Evolutionary conservation across 257 asterid genomes (phyloP), one percentile per base, ranked within the genome.

Genomic region (Solanum neorickii): DNA sequence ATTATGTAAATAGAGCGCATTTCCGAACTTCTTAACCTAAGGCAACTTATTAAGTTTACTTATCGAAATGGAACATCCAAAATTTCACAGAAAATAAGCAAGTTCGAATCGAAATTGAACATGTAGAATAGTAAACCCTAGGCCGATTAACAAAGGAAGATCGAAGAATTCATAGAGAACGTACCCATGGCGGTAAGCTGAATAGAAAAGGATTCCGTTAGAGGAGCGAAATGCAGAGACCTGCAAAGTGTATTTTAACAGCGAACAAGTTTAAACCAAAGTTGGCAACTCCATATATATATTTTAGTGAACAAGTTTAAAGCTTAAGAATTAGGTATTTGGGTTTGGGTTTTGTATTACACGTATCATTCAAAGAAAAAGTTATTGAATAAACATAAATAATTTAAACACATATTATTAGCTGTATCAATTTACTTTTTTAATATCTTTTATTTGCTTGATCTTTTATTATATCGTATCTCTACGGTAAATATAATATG

Each of bases 101-200:
- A 47, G 29, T 80, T 16, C 3, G 6, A 47, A 80, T 47, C 29
- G 29, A 49, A 47, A 80, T 9, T 47, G 18, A 80, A 29, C 85
- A 29, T 9, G 60, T 27, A 74, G 60, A 74, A n/a, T 1, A 16
- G 33, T 13, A 62, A 74, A 56, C 56, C 84, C 87, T 59, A 83
- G 87, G 47, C 41, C 47, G 70, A 66, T 60, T 44, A 59, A 82
- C 25, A 5, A 68, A 68, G 16, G 23, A 42, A 82, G 76, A 46
- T 14, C 6, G 3, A 47, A 29, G 68, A 0, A 10, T 23, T 33
- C 9, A 44, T 27, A 37, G 59, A 62, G 31, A 60, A 72, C 87
- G 23, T 84, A 88, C 88, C 90, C 90, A 88, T 88, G 69, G 56
- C 69, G 68, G 5, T 47, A 41, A 80, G n/a, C 42, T 49, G 15